A percentile compares a stretch with the other conserved stretches of the same genome.
phyloP scores from a whole-genome alignment of 768 basidiomycete genomes.

The Rhodosporidiobolus odoratus region DNA sequence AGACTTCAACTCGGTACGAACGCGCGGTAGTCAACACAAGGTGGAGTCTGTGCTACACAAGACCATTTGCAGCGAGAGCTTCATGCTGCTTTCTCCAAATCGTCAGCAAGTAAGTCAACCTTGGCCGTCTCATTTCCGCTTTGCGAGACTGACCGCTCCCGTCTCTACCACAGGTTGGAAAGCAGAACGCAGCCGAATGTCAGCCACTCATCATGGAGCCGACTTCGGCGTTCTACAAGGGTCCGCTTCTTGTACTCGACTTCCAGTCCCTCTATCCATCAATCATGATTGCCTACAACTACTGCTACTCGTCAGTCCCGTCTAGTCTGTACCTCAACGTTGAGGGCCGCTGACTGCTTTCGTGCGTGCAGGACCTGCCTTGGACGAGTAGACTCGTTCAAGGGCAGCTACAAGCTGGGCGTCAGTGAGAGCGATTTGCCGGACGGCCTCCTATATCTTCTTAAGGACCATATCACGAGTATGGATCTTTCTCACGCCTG shows the following conservation, averaged over 20 bases:
- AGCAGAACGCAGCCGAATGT: slow-evolving; percentile 92
- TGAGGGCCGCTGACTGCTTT: neutral
- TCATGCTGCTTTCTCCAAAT: slow-evolving; percentile 83
- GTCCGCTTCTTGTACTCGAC: slow-evolving; percentile 87
- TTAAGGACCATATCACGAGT: slow-evolving; percentile 76
- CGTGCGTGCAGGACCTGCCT: slow-evolving; percentile 69
- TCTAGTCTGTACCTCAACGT: too few relatives aligned
- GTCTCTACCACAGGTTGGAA: slow-evolving; percentile 64
- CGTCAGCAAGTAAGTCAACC: slow-evolving; percentile 69
- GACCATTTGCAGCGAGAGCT: slow-evolving; percentile 90
- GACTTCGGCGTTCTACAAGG: slow-evolving; percentile 81
- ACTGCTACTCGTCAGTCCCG: slow-evolving; percentile 48
- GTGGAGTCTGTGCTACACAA: slow-evolving; percentile 98
- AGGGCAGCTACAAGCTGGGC: slow-evolving; percentile 81
- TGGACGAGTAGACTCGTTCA: slow-evolving; percentile 78
- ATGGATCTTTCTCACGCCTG: neutral
- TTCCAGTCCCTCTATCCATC: slow-evolving; percentile 97
- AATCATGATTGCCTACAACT: slow-evolving; percentile 97
- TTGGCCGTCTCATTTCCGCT: too few relatives aligned
- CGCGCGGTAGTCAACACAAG: slow-evolving; percentile 94
- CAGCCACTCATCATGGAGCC: slow-evolving; percentile 90
- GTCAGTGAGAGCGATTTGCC: slow-evolving; percentile 64
- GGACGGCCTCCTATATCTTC: slow-evolving; percentile 60
- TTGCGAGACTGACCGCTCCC: neutral
- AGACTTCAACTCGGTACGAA: slow-evolving; percentile 92